Evolutionary conservation across 2,329 filamentous ascomycete species (phyloP).

Genomic region (Apiospora hydei): DNA sequence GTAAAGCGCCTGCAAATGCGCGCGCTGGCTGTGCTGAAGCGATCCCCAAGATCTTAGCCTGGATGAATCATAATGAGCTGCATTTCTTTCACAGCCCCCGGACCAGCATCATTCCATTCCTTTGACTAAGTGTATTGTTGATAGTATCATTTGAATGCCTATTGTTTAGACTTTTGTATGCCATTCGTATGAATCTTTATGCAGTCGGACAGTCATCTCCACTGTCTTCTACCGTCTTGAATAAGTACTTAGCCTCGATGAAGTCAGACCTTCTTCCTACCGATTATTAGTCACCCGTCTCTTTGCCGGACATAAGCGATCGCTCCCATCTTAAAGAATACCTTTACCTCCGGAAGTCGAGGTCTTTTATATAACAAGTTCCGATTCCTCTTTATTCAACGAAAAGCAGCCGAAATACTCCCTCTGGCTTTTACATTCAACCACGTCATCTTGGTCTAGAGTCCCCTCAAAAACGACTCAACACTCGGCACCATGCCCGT

Average conservation of each 20-base stretch:
- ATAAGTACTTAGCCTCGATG: neutral
- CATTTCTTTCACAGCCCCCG: neutral
- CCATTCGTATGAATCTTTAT: neutral
- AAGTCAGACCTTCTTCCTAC: neutral
- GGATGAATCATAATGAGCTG: constrained; percentile 20
- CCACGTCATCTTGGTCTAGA: constrained; percentile 9
- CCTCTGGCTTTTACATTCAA: neutral
- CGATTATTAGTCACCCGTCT: constrained; percentile 8
- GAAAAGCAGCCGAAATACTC: neutral
- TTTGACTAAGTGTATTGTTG: neutral
- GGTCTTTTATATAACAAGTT: neutral
- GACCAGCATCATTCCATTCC: neutral
- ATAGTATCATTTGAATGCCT: neutral
- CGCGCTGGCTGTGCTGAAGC: constrained; percentile 2
- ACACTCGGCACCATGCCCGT: constrained; percentile 76
- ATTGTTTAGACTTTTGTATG: neutral
- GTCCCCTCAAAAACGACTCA: neutral
- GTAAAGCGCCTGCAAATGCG: constrained; percentile 2
- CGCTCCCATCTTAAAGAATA: neutral
- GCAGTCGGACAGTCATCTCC: neutral
- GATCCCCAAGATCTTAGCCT: constrained; percentile 20
- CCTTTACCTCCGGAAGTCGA: neutral
- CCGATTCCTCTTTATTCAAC: constrained; percentile 30
- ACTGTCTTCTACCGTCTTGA: neutral
- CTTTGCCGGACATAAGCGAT: constrained; percentile 11